phyloP scores from a whole-genome alignment of 2,329 filamentous ascomycete species.

The Orbilia blumenaviensis region DNA sequence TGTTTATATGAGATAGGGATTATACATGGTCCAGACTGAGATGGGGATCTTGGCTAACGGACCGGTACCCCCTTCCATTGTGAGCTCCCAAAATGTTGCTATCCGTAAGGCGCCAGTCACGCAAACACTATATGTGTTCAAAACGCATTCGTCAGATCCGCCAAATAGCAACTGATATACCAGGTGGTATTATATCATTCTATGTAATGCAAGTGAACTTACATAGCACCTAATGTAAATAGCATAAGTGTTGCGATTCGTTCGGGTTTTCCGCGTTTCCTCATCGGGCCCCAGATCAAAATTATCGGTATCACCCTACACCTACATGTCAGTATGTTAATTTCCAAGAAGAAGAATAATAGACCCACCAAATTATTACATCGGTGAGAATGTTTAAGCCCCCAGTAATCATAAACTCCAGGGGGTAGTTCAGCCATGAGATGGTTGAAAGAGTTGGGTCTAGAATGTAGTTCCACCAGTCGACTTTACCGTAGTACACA shows the following conservation, averaged over 20 bases:
- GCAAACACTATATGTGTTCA: slow-evolving; percentile 13
- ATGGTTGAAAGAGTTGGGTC: slow-evolving; percentile 21
- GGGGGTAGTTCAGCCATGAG: slow-evolving; percentile 28
- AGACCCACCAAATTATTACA: slow-evolving; percentile 32
- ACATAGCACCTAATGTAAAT: slow-evolving; percentile 34
- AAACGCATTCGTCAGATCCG: too few relatives aligned
- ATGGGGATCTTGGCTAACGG: slow-evolving; percentile 40
- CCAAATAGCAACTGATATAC: too few relatives aligned
- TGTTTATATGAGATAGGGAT: background rate
- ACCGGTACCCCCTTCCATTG: slow-evolving; percentile 21
- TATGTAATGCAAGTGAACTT: too few relatives aligned
- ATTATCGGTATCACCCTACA: slow-evolving; percentile 37
- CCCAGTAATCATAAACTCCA: slow-evolving; percentile 45
- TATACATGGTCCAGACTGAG: slow-evolving; percentile 40
- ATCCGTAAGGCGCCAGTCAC: slow-evolving; percentile 36
- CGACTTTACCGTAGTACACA: slow-evolving; percentile 45
- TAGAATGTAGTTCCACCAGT: slow-evolving; percentile 46
- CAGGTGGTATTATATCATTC: too few relatives aligned
- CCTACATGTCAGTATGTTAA: background rate
- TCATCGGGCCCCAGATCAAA: slow-evolving; percentile 42
- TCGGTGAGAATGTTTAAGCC: slow-evolving; percentile 36
- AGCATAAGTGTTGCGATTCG: slow-evolving; percentile 39
- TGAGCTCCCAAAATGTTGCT: slow-evolving; percentile 41
- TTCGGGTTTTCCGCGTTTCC: slow-evolving; percentile 34
- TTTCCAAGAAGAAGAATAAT: background rate